Conservation (phyloP, 2,329 filamentous ascomycete species). For the Neodidymelliopsis sp. region DNA sequence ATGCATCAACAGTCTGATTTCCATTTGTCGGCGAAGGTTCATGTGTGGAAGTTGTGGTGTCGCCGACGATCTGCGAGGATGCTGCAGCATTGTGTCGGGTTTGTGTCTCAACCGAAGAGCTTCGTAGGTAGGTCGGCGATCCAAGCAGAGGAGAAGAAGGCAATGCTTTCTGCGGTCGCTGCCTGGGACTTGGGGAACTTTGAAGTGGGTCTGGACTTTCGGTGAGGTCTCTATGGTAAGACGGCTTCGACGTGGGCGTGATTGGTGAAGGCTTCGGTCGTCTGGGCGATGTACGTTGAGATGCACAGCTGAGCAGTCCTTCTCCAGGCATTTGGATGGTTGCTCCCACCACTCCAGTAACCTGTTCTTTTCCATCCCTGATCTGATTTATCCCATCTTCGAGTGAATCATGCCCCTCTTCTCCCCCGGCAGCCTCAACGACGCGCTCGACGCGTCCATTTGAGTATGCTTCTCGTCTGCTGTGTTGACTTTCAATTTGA, state of each 20-base stretch:
- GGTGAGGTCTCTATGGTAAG: conserved; percentile 12
- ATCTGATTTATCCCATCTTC: neutral
- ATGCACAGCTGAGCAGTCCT: no score
- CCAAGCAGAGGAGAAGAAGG: conserved; percentile 19
- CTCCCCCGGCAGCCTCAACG: conserved; percentile 7
- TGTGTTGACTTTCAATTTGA: conserved; percentile 37
- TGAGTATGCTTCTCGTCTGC: conserved; percentile 20
- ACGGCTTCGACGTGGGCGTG: conserved; percentile 21
- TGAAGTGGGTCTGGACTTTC: conserved; percentile 46
- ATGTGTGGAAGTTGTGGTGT: neutral
- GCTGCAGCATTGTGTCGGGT: conserved; percentile 4
- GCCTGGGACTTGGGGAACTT: conserved; percentile 21
- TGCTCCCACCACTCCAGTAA: neutral
- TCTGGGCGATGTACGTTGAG: conserved; percentile 13
- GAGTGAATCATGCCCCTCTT: neutral
- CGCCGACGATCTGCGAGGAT: conserved; percentile 11
- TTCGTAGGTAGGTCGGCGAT: conserved; percentile 6
- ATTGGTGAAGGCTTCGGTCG: conserved; percentile 28
- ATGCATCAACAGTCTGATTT: neutral
- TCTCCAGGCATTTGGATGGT: neutral
- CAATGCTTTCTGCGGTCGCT: neutral
- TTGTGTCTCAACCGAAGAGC: conserved; percentile 17
- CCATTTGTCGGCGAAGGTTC: neutral
- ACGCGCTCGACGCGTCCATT: conserved; percentile 32
- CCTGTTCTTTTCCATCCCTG: neutral